Evolutionary conservation across 805 yeast genomes (phyloP).

Genomic region (Metschnikowia arizonensis): DNA sequence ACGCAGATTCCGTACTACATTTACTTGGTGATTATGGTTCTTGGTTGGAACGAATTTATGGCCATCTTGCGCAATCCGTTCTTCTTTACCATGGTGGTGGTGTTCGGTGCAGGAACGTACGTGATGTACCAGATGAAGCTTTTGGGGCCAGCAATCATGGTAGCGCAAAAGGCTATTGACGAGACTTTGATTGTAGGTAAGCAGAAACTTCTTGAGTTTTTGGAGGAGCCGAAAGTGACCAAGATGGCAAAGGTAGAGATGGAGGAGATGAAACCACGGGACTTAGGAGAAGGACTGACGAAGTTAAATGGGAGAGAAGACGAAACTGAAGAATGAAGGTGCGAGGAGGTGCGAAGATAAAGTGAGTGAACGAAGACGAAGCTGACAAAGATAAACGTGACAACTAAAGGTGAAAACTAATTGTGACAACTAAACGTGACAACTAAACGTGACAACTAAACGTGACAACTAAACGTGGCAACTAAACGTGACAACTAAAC

Average conservation of each 20-base stretch:
- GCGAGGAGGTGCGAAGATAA: too few relatives aligned
- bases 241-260: conserved; percentile 17
- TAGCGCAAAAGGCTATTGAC: conserved; percentile 53
- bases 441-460: too few relatives aligned
- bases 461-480: too few relatives aligned
- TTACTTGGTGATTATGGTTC: conserved; percentile 61
- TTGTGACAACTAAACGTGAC: too few relatives aligned
- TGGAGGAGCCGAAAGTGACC: conserved; percentile 40
- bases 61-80: conserved; percentile 82
- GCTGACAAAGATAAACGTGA: too few relatives aligned
- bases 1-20: conserved; percentile 83
- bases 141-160: conserved; percentile 68
- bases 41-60: conserved; percentile 97
- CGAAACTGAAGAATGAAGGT: too few relatives aligned
- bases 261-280: conserved; percentile 10
- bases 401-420: too few relatives aligned
- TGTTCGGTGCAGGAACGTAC: conserved; percentile 58
- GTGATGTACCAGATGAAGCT: conserved; percentile 66
- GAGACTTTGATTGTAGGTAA: conserved; percentile 57
- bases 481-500: too few relatives aligned
- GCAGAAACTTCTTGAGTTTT: conserved; percentile 52
- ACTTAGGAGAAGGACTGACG: too few relatives aligned
- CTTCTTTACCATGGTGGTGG: conserved; percentile 58
- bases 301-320: too few relatives aligned
- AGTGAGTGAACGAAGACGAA: too few relatives aligned